Evolutionary conservation across 768 basidiomycete genomes (phyloP).

Genomic region (Termitomyces sp.): DNA sequence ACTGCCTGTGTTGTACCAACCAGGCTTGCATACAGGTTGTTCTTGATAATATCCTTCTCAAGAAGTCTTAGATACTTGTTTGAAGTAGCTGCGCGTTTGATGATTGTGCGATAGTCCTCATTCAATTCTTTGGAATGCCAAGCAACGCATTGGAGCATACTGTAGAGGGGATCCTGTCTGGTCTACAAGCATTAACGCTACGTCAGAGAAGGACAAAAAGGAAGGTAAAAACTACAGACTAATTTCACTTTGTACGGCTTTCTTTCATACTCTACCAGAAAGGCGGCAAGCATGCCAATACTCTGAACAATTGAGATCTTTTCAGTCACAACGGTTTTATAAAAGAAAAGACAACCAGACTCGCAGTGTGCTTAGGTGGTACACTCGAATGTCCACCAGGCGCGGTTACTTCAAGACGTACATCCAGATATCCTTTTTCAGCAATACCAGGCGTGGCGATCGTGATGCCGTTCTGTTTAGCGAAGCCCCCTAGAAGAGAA

Average conservation of each 20-base stretch:
- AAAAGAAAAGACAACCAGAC: constrained; percentile 5
- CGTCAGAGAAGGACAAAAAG: not conserved
- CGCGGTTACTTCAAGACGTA: constrained; percentile 56
- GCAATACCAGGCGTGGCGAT: constrained; percentile 60
- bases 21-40: constrained; percentile 36
- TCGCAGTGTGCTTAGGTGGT: constrained; percentile 75
- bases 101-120: constrained; percentile 35
- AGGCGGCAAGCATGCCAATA: constrained; percentile 73
- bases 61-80: constrained; percentile 47
- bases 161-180: constrained; percentile 53
- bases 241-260: constrained; percentile 53
- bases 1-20: constrained; percentile 74
- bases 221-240: constrained; percentile 23
- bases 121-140: constrained; percentile 55
- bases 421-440: constrained; percentile 70
- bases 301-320: constrained; percentile 33
- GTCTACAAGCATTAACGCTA: constrained; percentile 26
- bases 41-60: constrained; percentile 37
- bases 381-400: constrained; percentile 85
- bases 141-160: constrained; percentile 59
- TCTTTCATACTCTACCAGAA: constrained; percentile 64
- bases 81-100: constrained; percentile 40
- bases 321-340: not conserved
- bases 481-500: constrained; percentile 35
- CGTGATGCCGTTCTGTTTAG: constrained; percentile 42